Percentiles rank a stretch among this genome's conserved stretches.
Evolutionary conservation across 371 early-diverging fungal species (phyloP).

Genomic region (Mucor saturninus): DNA sequence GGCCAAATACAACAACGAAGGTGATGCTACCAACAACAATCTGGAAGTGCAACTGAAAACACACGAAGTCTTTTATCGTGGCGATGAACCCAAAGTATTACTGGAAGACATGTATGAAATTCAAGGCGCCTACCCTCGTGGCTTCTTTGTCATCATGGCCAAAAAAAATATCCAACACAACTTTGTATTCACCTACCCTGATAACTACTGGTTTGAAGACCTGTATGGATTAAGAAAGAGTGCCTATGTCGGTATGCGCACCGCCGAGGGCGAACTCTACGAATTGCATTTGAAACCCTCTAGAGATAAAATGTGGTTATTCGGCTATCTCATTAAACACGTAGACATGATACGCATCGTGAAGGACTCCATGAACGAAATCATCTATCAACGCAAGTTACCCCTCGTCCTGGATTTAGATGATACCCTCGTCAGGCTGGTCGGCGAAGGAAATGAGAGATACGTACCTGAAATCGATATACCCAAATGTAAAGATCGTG

Average conservation of each 20-base stretch:
- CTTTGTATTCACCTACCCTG: conserved; percentile 70
- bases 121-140: conserved; percentile 62
- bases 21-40: not conserved
- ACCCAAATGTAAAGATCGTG: conserved; percentile 56
- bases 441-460: conserved; percentile 68
- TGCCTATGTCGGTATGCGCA: conserved; percentile 56
- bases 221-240: conserved; percentile 58
- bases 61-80: conserved; percentile 35
- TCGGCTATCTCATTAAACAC: conserved; percentile 72
- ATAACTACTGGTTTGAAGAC: conserved; percentile 59
- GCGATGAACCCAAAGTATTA: conserved; percentile 51
- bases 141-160: conserved; percentile 67
- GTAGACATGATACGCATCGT: conserved; percentile 59
- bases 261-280: conserved; percentile 61
- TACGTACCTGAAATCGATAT: conserved; percentile 70
- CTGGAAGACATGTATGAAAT: conserved; percentile 62
- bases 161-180: conserved; percentile 55
- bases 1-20: not conserved
- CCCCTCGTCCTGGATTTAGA: conserved; percentile 83
- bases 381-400: conserved; percentile 55
- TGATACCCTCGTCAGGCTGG: conserved; percentile 78
- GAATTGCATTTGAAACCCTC: conserved; percentile 77
- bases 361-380: conserved; percentile 51
- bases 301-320: conserved; percentile 62
- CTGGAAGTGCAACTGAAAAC: conserved; percentile 29